Base-by-base conservation (phyloP, 1,284 basidiomycete genomes). In the Boletus semigastroideus region DNA sequence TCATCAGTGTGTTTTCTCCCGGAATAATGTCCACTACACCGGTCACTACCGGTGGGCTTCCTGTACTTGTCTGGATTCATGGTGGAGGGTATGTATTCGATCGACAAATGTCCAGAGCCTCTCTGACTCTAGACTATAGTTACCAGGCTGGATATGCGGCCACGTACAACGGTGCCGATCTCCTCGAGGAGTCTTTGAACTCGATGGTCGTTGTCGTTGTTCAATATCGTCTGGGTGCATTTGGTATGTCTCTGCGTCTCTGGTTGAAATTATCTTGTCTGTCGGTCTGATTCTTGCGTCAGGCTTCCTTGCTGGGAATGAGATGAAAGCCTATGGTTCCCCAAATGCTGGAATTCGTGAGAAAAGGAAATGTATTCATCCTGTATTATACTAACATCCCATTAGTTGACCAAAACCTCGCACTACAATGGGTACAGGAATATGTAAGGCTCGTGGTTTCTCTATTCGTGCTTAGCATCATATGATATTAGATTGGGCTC, bases 191-290 rank as follows among this genome's bases (percentile, higher is more conserved):
- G 31, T 63, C 65, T 8, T 9, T 54, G 38, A 54, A 67, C n/a
- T 62, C 63, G 5, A 61, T 72, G 11, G 52, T 78, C 2, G 66
- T 65, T 1, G 73, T 78, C 6, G 50, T 66, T 10, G 65, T 74
- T n/a, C 74, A 76, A 57, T 76, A 76, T 51, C 67, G 74, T 20
- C 59, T 78, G 0, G 76, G 76, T 2, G 54, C 70, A 16, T 76
- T 73, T 42, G 77, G 76, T 70, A 51, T 28, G 56, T 13, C 25
- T 28, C 17, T 22, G 2, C n/a, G 5, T 37, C n/a, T 14, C 14
- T n/a, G 10, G 20, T 7, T 36, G 14, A 5, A 30, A 2, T 40
- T 16, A 10, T 10, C 1, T 25, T 25, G 25, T 25, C 25, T 25
- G 45, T 20, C 17, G 5, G 4, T 31, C 31, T 48, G 28, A 51